phyloP scores from a whole-genome alignment of 2,329 filamentous ascomycete species.

The Trichoderma sp. region DNA sequence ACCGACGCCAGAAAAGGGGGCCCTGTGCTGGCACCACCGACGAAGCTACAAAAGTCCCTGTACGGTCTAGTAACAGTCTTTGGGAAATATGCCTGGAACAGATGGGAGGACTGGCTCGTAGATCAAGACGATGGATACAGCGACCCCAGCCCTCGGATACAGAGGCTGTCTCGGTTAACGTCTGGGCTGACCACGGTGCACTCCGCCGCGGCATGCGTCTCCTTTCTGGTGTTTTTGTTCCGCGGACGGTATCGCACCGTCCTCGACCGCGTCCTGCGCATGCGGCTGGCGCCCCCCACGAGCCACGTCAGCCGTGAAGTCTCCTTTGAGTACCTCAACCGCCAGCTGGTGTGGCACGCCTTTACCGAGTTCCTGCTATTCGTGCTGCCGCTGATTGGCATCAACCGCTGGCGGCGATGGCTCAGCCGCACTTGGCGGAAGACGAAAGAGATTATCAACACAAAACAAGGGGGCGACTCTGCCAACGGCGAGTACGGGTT shows the following conservation, averaged over 20 bases:
- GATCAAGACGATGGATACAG: constrained; percentile 76
- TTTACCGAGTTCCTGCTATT: constrained; percentile 99
- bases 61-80: constrained; percentile 87
- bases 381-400: constrained; percentile 92
- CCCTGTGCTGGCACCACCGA: constrained; percentile 67
- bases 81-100: constrained; percentile 86
- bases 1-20: constrained; percentile 74
- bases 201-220: constrained; percentile 77
- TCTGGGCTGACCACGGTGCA: constrained; percentile 71
- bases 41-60: constrained; percentile 77
- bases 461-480: constrained; percentile 52
- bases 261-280: constrained; percentile 78
- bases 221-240: constrained; percentile 87
- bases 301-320: constrained; percentile 88
- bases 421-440: constrained; percentile 84
- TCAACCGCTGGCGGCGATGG: constrained; percentile 90
- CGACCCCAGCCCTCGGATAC: constrained; percentile 54
- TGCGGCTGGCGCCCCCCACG: constrained; percentile 82
- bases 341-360: constrained; percentile 98
- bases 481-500: constrained; percentile 76
- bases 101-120: constrained; percentile 86
- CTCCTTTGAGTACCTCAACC: constrained; percentile 95
- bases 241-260: constrained; percentile 91
- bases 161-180: constrained; percentile 69
- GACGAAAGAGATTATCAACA: constrained; percentile 65